phyloP scores from a whole-genome alignment of 2,329 filamentous ascomycete genomes.

The Sporothrix variecibatus region DNA sequence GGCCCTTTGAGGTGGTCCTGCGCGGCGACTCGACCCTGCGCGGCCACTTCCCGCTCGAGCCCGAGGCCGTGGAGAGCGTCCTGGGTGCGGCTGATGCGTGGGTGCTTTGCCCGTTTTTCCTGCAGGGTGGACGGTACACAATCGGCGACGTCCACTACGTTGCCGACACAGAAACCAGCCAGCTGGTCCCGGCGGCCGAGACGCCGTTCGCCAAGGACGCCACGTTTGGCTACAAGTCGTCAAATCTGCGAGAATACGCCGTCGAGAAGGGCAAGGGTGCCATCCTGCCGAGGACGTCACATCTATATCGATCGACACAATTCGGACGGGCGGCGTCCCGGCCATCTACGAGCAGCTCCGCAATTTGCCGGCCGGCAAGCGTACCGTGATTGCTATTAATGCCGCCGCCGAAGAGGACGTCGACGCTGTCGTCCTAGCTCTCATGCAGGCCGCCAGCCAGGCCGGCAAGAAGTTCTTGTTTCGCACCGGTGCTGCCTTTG shows the following conservation, averaged over 20 bases:
- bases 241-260: constrained; percentile 55
- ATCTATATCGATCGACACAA: constrained; percentile 50
- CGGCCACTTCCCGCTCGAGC: constrained; percentile 85
- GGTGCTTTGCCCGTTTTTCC: constrained; percentile 60
- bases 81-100: constrained; percentile 54
- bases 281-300: constrained; percentile 40
- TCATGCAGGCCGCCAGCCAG: constrained; percentile 40
- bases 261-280: constrained; percentile 51
- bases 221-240: constrained; percentile 58
- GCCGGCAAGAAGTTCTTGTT: constrained; percentile 42
- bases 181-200: constrained; percentile 49
- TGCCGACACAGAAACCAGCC: constrained; percentile 47
- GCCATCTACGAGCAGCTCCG: constrained; percentile 46
- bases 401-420: constrained; percentile 53
- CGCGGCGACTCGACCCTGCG: constrained; percentile 69
- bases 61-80: constrained; percentile 61
- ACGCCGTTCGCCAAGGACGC: constrained; percentile 61
- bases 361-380: constrained; percentile 42
- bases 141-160: constrained; percentile 62
- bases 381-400: constrained; percentile 49
- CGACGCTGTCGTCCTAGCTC: constrained; percentile 54
- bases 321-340: constrained; percentile 42
- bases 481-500: constrained; percentile 26
- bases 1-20: constrained; percentile 56
- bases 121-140: constrained; percentile 59